phyloP scores from a whole-genome alignment of 352 stramenopile species.

The Pythium brassicae region DNA sequence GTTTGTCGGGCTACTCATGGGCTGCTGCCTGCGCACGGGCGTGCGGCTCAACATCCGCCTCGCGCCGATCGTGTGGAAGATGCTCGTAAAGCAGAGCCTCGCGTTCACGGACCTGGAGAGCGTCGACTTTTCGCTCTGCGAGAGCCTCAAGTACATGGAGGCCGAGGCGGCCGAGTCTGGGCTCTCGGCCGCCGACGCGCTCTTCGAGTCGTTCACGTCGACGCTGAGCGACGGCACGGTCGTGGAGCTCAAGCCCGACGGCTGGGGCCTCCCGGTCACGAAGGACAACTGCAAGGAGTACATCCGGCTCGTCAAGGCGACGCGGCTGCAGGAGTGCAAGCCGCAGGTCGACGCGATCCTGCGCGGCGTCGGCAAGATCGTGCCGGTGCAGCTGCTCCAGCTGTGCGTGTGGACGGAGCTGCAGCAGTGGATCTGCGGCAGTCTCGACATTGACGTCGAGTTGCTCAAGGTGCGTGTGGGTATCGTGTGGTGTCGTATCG shows the following conservation, averaged over 20 bases:
- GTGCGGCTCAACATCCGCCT: slow-evolving; percentile 69
- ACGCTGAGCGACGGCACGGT: slow-evolving; percentile 61
- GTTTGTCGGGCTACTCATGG: slow-evolving; percentile 74
- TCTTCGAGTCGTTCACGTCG: slow-evolving; percentile 71
- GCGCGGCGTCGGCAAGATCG: slow-evolving; percentile 59
- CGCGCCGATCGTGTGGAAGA: slow-evolving; percentile 75
- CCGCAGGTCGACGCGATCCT: slow-evolving; percentile 73
- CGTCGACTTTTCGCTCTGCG: slow-evolving; percentile 32
- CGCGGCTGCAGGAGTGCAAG: slow-evolving; percentile 69
- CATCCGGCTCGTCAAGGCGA: slow-evolving; percentile 50
- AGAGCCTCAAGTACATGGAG: slow-evolving; percentile 48
- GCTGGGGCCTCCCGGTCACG: slow-evolving; percentile 44
- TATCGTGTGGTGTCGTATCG: no score
- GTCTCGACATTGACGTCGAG: slow-evolving; percentile 67
- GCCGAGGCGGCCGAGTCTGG: slow-evolving; percentile 13
- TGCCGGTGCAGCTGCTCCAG: slow-evolving; percentile 61
- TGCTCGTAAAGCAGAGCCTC: slow-evolving; percentile 72
- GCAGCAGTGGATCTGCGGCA: slow-evolving; percentile 77
- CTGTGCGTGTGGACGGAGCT: slow-evolving; percentile 78
- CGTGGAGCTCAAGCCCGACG: slow-evolving; percentile 56
- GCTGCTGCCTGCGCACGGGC: slow-evolving; percentile 72
- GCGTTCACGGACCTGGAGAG: slow-evolving; percentile 39
- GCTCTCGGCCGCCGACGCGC: slow-evolving; percentile 22
- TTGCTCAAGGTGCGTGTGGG: slow-evolving; percentile 51
- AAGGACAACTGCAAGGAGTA: slow-evolving; percentile 76